Evolutionary conservation across 495 filamentous ascomycete species (phyloP), one percentile per base, ranked within the genome.

Genomic region (Penicillium steckii): DNA sequence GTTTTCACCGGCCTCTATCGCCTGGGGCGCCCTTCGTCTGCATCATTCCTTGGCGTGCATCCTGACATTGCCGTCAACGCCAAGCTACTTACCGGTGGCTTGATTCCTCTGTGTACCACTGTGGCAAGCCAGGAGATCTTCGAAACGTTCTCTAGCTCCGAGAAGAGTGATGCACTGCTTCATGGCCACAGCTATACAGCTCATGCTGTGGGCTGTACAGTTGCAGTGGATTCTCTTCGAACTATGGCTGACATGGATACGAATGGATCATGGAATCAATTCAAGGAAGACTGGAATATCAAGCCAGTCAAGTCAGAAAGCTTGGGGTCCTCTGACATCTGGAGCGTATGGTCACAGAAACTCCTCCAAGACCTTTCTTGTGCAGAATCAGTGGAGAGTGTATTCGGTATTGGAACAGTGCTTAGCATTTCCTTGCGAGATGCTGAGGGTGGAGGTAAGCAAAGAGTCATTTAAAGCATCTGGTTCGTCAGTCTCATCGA

Each of bases 111-210:
- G 3, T 85, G 83, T 57, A 75, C 79, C 2, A 92, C 88, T 0
- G 66, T 85, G 2, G 87, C 88, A 3, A 88, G 84, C 53, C 69
- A 88, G 44, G 80, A 79, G 44, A 85, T 92, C 43, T 92, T 88
- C 59, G 53, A 80, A n/a, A 79, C 83, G 2, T 91, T 91, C 55
- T 66, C 80, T 3, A 81, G 82, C 23, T 73, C 75, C 0, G 79
- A 87, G 30, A 91, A 90, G 71, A 78, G 77, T 10, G 85, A 89
- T 50, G 88, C 87, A 0, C 66, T 92, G 27, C 73, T 92, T 27
- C 88, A 92, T 56, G 88, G 88, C 0, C 88, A 92, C 67, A 89
- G 86, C 59, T 92, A 92, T 57, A 92, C 88, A 0, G 88, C 87
- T 3, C 87, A 92, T 63, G 74, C 88, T 0, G 77, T 91, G 8